Evolutionary conservation across 257 asterid genomes (phyloP), one percentile per base, ranked within the genome.

Genomic region (Lycium ferocissimum): DNA sequence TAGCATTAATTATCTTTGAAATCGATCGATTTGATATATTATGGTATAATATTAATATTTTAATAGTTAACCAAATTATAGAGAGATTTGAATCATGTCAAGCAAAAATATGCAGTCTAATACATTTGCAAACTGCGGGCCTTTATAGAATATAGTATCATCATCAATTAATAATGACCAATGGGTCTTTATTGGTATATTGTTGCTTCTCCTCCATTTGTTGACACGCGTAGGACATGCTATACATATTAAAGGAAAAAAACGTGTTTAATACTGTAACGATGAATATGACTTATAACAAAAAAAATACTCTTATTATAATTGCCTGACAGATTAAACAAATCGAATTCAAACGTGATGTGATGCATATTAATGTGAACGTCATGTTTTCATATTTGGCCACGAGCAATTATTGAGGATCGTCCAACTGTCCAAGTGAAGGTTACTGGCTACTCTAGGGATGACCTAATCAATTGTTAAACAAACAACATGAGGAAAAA

Each of bases 391-490:
- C 43, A 1, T 17, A 70, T 72, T 54, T 49, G 11, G 80, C n/a
- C n/a, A 11, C 38, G 54, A 73, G n/a, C 20, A 18, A 49, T 75
- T 75, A 20, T 47, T n/a, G 47, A n/a, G 80, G 59, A 45, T 72
- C 80, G 38, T 72, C 18, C 58, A 45, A 72, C 18, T 18, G 38
- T 72, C 18, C 58, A 45, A 72, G 38, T 18, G 79, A 72, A 43
- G 14, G 9, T 8, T n/a, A 72, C n/a, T 11, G 12, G 58, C 1
- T 6, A n/a, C n/a, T n/a, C n/a, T n/a, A 72, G 58, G 38, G 17
- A 72, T 20, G 58, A 72, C 80, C 80, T 45, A 72, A 75, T 49
- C 8, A 75, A 75, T 75, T 47, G 11, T 49, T 49, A 47, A 47
- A 49, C n/a, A 45, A n/a, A 3, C 38, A 20, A 72, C 57, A 43